Base-by-base conservation (phyloP, 108 stramenopile species). In the Nitzschia putrida region DNA sequence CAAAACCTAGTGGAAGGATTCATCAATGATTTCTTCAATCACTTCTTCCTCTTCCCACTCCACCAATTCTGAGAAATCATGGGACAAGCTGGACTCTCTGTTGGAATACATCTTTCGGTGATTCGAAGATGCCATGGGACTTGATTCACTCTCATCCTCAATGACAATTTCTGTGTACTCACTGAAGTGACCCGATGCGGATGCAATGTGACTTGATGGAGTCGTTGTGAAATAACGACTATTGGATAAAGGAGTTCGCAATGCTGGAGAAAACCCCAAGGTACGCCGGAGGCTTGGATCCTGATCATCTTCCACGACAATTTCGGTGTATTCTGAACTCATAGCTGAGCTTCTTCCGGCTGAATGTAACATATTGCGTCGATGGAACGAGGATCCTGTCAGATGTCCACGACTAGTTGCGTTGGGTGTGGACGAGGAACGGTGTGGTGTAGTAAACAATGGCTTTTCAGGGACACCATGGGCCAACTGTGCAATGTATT, bases 401-500 rank as follows among this genome's bases (percentile, higher is more conserved):
- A 18, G n/a, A 49, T 18, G 14, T 16, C 47, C 47, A 49, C 18
- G n/a, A 3, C 6, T 16, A 5, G 3, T 18, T 3, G 47, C 18
- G 3, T 18, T 49, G n/a, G 18, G 18, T 1, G 14, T 49, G 3
- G 47, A 49, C n/a, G 18, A 18, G 18, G 47, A 49, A 3, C 47
- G 47, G 18, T 18, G 47, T 6, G 47, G 47, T 18, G 47, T 49
- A 6, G 47, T 18, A 34, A 34, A 34, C 29, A 34, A 13, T 7
- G 57, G 29, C 3, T 41, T 47, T 1, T 63, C 61, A 1, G 44
- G 42, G 20, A 63, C 44, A 14, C 61, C 61, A 0, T 63, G 18
- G 44, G 61, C 42, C n/a, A 63, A 43, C 24, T 63, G 61, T 44
- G 24, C 24, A 24, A 63, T 63, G 45, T 63, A 63, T 24, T 63